phyloP scores from a whole-genome alignment of 192 early-diverging fungal species.

The Umbelopsis isabellina region DNA sequence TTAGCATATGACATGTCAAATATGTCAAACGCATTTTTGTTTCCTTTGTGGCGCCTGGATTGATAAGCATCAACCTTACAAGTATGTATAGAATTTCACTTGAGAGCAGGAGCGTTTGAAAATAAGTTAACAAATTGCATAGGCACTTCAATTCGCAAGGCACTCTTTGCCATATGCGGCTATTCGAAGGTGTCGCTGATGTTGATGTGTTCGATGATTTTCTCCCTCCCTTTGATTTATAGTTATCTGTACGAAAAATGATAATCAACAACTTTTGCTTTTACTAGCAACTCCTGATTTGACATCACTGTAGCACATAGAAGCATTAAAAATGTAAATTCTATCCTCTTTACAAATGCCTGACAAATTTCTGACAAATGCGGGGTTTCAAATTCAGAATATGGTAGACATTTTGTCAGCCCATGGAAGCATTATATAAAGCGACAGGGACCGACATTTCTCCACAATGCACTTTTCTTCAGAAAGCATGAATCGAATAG shows the following conservation, averaged over 20 bases:
- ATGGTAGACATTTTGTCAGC: not conserved
- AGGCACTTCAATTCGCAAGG: constrained; percentile 29
- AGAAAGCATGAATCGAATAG: constrained; percentile 34
- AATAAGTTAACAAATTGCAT: constrained; percentile 19
- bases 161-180: constrained; percentile 27
- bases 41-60: constrained; percentile 36
- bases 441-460: no score
- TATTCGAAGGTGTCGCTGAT: constrained; percentile 29
- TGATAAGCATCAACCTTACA: constrained; percentile 2
- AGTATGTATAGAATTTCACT: not conserved
- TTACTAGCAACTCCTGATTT: no score
- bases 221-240: no score
- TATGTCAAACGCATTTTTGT: constrained; percentile 41
- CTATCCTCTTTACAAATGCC: not conserved
- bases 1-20: constrained; percentile 38
- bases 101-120: not conserved
- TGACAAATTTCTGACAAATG: constrained; percentile 14
- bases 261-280: not conserved
- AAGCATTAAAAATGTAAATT: not conserved
- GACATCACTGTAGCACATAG: not conserved
- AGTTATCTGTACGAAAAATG: not conserved
- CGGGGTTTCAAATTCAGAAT: not conserved
- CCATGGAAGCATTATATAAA: not conserved
- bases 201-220: not conserved
- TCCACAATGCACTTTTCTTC: no score